Evolutionary conservation across 1,284 basidiomycete species (phyloP).

Genomic region (Vanrija pseudolonga): DNA sequence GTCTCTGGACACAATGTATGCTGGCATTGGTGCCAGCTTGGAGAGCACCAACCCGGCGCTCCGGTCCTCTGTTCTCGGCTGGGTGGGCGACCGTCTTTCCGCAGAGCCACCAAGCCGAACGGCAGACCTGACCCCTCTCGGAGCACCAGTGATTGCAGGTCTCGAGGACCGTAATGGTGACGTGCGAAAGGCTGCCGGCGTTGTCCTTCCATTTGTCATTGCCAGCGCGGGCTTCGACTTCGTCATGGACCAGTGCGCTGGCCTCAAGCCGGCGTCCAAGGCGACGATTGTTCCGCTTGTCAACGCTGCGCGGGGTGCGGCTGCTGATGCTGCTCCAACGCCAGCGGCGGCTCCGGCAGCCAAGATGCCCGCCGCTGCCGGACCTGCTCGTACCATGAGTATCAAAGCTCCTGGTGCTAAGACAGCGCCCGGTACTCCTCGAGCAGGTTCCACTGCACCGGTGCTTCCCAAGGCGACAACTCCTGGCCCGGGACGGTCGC

Average conservation of each 20-base stretch:
- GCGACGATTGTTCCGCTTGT: constrained; percentile 81
- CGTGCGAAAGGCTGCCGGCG: constrained; percentile 85
- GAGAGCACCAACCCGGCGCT: constrained; percentile 87
- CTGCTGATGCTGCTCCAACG: constrained; percentile 30
- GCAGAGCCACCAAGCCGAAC: constrained; percentile 50
- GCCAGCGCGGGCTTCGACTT: constrained; percentile 74
- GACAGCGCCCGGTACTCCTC: constrained; percentile 3
- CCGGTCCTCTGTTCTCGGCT: constrained; percentile 75
- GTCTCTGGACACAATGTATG: constrained; percentile 74
- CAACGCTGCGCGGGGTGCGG: constrained; percentile 56
- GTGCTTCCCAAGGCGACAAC: constrained; percentile 7
- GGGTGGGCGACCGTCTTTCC: constrained; percentile 59
- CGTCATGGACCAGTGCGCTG: constrained; percentile 78
- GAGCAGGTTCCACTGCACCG: background rate
- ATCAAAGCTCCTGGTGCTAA: too few species aligned
- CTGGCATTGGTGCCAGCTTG: constrained; percentile 71
- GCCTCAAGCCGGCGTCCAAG: constrained; percentile 87
- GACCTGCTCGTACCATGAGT: background rate
- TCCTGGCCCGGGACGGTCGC: constrained; percentile 32
- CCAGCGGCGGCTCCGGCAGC: constrained; percentile 20
- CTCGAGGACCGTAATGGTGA: constrained; percentile 90
- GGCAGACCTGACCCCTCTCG: constrained; percentile 74
- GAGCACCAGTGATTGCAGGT: constrained; percentile 66
- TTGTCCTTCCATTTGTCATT: constrained; percentile 75
- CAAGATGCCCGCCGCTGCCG: constrained; percentile 12